Evolutionary conservation across 73 alveolate species (phyloP).

Genomic region (Paramecium tetraurelia): DNA sequence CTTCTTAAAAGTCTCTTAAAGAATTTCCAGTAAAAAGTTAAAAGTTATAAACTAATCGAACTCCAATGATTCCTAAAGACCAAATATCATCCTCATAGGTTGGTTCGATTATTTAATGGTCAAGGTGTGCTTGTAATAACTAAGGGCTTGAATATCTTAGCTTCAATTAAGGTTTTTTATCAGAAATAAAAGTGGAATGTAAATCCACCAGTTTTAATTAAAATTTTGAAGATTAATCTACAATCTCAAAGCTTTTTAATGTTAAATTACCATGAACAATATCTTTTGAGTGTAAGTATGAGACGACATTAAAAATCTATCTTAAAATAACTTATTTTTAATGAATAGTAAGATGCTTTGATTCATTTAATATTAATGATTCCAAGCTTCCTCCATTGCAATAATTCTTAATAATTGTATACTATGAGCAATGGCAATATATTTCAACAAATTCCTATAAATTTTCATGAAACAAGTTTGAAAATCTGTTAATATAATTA

Average conservation of each 20-base stretch:
- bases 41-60: neutral
- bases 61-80: neutral
- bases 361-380: neutral
- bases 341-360: neutral
- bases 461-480: neutral
- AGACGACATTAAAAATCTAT: neutral
- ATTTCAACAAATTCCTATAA: neutral
- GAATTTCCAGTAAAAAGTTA: neutral
- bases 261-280: constrained; percentile 3
- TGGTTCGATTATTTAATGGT: neutral
- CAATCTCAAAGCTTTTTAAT: neutral
- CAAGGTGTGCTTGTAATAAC: neutral
- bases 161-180: neutral
- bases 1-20: neutral
- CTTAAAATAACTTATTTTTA: neutral
- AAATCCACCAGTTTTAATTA: neutral
- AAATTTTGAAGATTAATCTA: neutral
- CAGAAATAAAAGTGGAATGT: neutral
- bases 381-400: neutral
- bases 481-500: neutral
- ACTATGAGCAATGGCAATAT: neutral
- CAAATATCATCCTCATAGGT: neutral
- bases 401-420: neutral
- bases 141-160: neutral
- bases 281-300: neutral